Evolutionary conservation across 2,329 filamentous ascomycete species (phyloP), one percentile per base, ranked within the genome.

Genomic region (Macrophomina phaseolina): DNA sequence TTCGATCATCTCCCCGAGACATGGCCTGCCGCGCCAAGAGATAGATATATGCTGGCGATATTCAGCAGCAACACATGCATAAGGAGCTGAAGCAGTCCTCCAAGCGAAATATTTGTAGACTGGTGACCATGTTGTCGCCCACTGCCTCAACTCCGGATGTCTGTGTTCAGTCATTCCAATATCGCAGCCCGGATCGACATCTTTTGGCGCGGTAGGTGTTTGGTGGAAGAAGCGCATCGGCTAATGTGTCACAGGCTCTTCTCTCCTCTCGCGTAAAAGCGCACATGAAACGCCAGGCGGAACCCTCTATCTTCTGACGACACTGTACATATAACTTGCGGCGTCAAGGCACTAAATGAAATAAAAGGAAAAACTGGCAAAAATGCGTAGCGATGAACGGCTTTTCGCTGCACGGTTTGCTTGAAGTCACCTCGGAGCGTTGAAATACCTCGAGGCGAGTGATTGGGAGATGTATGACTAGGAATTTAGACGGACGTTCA

Each of bases 1-100:
- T 91, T 67, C 64, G 71, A 60, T 11, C 23, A 23, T 23, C 23
- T 23, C 23, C 23, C 23, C 23, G 23, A 23, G 23, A 23, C 23
- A 23, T 23, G 23, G 23, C 23, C 23, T 23, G 23, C 23, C 23
- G 23, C 23, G 23, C 23, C 23, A 23, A 23, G 23, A 23, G 23
- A 23, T 23, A 23, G 23, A 23, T 23, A 23, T 23, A 23, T 23
- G 23, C 23, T 23, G 23, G 23, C 23, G 23, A 23, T 3, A 23
- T 23, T 23, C 2, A 23, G 23, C 23, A 23, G 23, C 23, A 23
- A 23, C 23, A 23, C 23, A 23, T 23, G 2, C 23, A 23, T 23
- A 23, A 23, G 23, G 23, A 23, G 23, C 23, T 23, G 23, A 18
- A 18, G 18, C 18, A 18, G 18, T 18, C 18, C 18, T 18, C 18